Percentiles rank a stretch among this genome's conserved stretches.
Evolutionary conservation across 768 basidiomycete species (phyloP).

Genomic region (Leccinum disarticulatum): DNA sequence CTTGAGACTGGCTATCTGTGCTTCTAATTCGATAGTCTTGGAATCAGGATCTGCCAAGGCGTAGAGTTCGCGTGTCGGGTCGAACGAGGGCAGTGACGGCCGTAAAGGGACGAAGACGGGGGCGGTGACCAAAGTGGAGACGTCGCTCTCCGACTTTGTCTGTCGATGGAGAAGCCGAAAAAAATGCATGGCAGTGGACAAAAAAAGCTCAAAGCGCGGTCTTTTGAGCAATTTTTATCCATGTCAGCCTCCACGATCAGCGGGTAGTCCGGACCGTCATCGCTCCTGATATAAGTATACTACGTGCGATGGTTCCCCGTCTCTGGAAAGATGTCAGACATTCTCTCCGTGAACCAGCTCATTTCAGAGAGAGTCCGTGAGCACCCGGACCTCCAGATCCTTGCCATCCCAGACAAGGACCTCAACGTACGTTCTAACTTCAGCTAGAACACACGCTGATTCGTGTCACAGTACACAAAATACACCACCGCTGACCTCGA

Average conservation of each 20-base stretch:
- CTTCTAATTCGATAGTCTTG: slow-evolving; percentile 9
- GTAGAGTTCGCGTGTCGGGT: slow-evolving; percentile 26
- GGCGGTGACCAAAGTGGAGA: slow-evolving; percentile 24
- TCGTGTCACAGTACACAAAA: slow-evolving; percentile 19
- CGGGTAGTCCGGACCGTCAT: not conserved
- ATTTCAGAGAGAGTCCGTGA: slow-evolving; percentile 20
- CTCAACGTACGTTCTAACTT: slow-evolving; percentile 15
- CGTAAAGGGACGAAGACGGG: slow-evolving; percentile 28
- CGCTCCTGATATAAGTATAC: not conserved
- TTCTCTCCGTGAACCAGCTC: slow-evolving; percentile 31
- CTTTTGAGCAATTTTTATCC: not conserved
- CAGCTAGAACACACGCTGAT: not conserved
- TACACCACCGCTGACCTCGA: slow-evolving; percentile 28
- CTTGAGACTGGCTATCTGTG: slow-evolving; percentile 12
- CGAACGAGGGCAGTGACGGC: slow-evolving; percentile 24
- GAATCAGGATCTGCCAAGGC: not conserved
- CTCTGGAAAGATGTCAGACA: slow-evolving; percentile 15
- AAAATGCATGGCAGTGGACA: slow-evolving; percentile 39
- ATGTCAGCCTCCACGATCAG: not conserved
- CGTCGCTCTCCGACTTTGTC: slow-evolving; percentile 46
- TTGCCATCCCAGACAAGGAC: slow-evolving; percentile 28
- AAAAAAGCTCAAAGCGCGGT: not conserved
- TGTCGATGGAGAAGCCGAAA: slow-evolving; percentile 49
- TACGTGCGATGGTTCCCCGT: not conserved
- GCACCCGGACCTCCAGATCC: slow-evolving; percentile 21